Evolutionary conservation across 768 basidiomycete species (phyloP), one percentile per base, ranked within the genome.

Genomic region (Suillus plorans): DNA sequence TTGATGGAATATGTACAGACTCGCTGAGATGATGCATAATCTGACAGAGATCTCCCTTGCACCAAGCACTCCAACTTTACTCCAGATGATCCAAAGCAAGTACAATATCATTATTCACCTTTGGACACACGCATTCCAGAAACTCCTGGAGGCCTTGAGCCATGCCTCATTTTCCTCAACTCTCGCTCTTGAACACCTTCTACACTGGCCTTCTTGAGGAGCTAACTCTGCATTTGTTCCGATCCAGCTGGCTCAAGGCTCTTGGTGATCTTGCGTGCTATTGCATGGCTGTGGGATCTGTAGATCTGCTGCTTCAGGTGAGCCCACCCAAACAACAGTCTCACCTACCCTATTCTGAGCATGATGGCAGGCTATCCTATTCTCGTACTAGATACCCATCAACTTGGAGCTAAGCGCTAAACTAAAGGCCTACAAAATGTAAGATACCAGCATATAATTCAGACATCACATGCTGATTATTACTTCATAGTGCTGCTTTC

Each of bases 241-340:
- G 89, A 64, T 80, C 85, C 2, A 88, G 89, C n/a, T 99, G 97
- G 97, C 86, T 99, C 60, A 97, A 99, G 74, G 94, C 95, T 4
- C 87, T n/a, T n/a, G 97, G 97, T 4, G 16, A 41, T 16, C 41
- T 41, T 41, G 41, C 6, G 3, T 28, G 28, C 28, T 28, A 28
- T 28, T 28, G 2, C 28, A 28, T 28, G 28, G 28, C 28, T 28
- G 2, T 28, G 3, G 28, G 2, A 28, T 28, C 28, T 28, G 28
- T 3, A 28, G 28, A 28, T 28, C 28, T 28, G 3, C 2, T 28
- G 28, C 28, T 28, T 28, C 3, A 28, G 28, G 28, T 28, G 28
- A 28, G 28, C 28, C 28, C 28, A 28, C 28, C 28, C 28, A 28
- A 28, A 28, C 28, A 28, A 28, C 3, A 3, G 28, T 28, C 2